These are phyloP conservation scores for Pyracantha coccinea DNA, from an alignment of 331 rosid genomes.

Conservation along the genomic window DNA sequence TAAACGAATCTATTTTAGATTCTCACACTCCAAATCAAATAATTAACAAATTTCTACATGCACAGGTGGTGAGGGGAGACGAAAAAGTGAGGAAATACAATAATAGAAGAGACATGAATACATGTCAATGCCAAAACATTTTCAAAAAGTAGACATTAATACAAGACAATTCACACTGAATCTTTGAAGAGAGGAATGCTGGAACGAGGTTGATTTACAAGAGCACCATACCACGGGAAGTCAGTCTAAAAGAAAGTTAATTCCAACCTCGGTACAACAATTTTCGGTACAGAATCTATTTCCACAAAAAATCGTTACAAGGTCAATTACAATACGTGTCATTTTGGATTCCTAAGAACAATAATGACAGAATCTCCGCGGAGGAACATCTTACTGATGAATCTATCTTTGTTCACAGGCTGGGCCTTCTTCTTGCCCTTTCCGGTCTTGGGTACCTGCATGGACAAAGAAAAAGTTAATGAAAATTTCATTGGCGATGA, in stretches of 20 bases:
- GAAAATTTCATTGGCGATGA: not conserved
- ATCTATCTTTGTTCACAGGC: conserved; percentile 89
- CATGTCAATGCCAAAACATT: too few species aligned
- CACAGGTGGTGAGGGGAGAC: too few species aligned
- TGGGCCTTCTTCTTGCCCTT: conserved; percentile 93
- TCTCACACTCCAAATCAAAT: too few species aligned
- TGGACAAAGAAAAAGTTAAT: not conserved
- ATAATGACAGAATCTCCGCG: conserved; percentile 87
- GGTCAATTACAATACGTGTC: conserved; percentile 2
- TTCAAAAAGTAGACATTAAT: too few species aligned
- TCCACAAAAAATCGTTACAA: not conserved
- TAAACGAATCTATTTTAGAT: too few species aligned
- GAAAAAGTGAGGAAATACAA: too few species aligned
- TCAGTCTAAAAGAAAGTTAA: not conserved
- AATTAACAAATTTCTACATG: too few species aligned
- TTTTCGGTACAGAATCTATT: not conserved
- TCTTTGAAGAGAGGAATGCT: too few species aligned
- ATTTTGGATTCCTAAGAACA: conserved; percentile 81
- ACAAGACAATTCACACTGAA: too few species aligned
- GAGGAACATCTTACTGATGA: conserved; percentile 89
- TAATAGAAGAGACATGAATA: too few species aligned
- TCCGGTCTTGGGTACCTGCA: conserved; percentile 86
- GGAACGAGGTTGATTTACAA: too few species aligned
- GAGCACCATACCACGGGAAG: too few species aligned
- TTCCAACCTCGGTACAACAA: not conserved